Conservation (phyloP, 1,139 yeast species). For the Saccharomyces hybrid region DNA sequence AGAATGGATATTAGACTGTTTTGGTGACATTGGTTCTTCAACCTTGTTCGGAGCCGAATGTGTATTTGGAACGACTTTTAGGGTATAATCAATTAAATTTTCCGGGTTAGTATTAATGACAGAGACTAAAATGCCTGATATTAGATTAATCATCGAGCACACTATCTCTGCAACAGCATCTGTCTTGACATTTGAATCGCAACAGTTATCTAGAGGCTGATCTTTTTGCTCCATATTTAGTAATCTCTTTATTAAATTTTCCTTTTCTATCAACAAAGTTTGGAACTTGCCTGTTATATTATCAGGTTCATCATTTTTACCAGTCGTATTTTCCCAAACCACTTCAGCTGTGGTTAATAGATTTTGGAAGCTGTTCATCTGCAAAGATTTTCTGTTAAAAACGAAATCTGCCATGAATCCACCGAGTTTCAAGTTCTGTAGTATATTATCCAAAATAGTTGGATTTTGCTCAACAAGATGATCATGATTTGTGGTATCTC, state of each 20-base stretch:
- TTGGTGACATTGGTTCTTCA: neutral
- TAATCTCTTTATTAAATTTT: neutral
- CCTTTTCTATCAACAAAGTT: neutral
- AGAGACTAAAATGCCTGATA: neutral
- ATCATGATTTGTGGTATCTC: constrained; percentile 7
- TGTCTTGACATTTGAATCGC: neutral
- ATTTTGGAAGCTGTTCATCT: neutral
- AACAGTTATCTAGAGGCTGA: neutral
- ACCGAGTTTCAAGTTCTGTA: constrained; percentile 23
- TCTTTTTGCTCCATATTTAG: neutral
- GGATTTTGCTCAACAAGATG: constrained; percentile 27
- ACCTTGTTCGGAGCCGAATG: neutral
- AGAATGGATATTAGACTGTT: neutral
- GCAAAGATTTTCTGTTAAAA: constrained; percentile 14
- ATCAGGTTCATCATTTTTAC: neutral
- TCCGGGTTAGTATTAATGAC: neutral
- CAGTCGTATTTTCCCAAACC: neutral
- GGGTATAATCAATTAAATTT: neutral
- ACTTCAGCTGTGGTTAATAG: neutral
- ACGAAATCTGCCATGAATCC: constrained; percentile 21
- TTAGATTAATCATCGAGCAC: neutral
- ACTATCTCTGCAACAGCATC: neutral
- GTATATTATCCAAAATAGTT: constrained; percentile 14
- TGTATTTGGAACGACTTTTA: neutral
- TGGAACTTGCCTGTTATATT: neutral